A percentile compares a stretch with the other conserved stretches of the same genome.
These are phyloP conservation scores for Arxiozyma telluris DNA, from an alignment of 1,139 yeast genomes.

Conservation along the genomic window DNA sequence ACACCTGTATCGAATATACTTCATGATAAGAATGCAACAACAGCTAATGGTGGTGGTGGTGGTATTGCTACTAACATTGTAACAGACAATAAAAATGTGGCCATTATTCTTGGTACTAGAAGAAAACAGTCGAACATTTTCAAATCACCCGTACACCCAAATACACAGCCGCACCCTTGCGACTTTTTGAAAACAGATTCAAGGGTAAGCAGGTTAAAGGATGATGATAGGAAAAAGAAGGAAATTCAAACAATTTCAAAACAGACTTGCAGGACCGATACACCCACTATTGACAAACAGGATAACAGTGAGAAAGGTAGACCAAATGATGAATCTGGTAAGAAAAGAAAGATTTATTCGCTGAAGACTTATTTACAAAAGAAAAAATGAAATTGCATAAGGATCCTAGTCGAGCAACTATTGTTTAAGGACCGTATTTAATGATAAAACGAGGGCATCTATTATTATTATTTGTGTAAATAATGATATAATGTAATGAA, in stretches of 20 bases:
- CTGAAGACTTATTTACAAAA: background rate
- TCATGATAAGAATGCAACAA: no score
- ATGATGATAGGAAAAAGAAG: background rate
- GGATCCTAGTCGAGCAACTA: no score
- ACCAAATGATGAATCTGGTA: background rate
- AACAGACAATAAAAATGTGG: no score
- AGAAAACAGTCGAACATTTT: background rate
- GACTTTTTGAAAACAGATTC: background rate
- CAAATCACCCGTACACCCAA: background rate
- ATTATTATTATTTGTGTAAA: no score
- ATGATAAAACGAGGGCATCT: no score
- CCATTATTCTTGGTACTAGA: background rate
- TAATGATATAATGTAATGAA: no score
- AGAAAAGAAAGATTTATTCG: background rate
- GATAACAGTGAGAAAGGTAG: background rate
- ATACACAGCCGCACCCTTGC: background rate
- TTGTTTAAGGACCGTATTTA: no score
- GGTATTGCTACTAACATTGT: no score
- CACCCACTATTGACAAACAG: background rate
- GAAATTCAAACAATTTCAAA: no score
- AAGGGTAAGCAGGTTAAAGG: background rate
- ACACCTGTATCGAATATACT: background rate
- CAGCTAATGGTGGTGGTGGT: no score
- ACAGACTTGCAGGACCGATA: background rate
- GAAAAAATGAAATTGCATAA: no score